A percentile compares a stretch with the other conserved stretches of the same genome.
Evolutionary conservation across 352 stramenopile genomes (phyloP).

Genomic region (Ophiocytium majus): DNA sequence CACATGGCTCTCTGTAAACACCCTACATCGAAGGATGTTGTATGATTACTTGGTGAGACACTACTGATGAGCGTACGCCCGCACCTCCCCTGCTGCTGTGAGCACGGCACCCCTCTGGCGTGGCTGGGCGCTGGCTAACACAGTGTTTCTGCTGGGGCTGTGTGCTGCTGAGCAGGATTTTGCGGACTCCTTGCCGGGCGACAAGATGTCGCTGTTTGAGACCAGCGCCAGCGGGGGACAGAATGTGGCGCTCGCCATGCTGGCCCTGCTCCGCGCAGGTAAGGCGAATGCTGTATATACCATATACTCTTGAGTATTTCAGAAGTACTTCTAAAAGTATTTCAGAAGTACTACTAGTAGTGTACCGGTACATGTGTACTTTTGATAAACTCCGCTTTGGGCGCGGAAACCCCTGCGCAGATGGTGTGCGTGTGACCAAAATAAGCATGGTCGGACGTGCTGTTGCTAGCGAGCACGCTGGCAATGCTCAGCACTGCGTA

Average conservation of each 20-base stretch:
- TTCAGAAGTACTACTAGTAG: background rate
- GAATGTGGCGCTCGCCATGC: constrained; percentile 1
- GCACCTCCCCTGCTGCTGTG: too few species aligned
- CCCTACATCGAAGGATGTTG: too few species aligned
- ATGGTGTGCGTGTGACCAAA: background rate
- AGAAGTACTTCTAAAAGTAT: background rate
- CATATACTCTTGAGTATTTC: background rate
- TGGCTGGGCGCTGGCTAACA: too few species aligned
- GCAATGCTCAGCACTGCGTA: too few species aligned
- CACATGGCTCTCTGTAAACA: too few species aligned
- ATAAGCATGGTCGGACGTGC: background rate
- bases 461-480: background rate
- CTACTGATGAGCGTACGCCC: too few species aligned
- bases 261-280: constrained; percentile 10
- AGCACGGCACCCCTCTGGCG: too few species aligned
- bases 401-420: background rate
- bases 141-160: too few species aligned
- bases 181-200: background rate
- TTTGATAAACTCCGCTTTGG: background rate
- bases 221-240: background rate
- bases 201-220: constrained; percentile 8
- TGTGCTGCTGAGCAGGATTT: constrained; percentile 12
- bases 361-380: background rate
- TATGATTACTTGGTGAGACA: too few species aligned
- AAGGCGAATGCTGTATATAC: background rate